phyloP scores from a whole-genome alignment of 2,329 filamentous ascomycete genomes.

The Hortaea werneckii region DNA sequence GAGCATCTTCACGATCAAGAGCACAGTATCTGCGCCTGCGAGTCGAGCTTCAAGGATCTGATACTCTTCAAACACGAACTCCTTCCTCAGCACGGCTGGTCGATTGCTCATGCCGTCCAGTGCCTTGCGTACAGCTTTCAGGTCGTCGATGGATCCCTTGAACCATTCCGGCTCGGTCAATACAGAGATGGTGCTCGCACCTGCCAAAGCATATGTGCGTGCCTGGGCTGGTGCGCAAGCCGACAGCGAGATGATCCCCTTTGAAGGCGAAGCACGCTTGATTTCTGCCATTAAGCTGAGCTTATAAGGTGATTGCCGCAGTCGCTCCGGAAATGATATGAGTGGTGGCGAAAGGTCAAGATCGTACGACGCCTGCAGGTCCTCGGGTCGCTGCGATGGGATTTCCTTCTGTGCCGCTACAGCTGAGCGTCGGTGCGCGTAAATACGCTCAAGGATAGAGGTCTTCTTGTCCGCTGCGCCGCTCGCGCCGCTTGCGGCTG shows the following conservation, averaged over 20 bases:
- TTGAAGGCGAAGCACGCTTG: conserved; percentile 91
- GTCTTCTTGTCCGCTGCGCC: conserved; percentile 50
- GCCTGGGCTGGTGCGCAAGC: conserved; percentile 86
- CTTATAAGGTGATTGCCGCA: conserved; percentile 74
- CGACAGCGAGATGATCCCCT: conserved; percentile 81
- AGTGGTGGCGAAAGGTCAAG: conserved; percentile 76
- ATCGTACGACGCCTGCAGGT: conserved; percentile 79
- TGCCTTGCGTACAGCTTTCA: conserved; percentile 76
- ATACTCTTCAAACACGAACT: conserved; percentile 97
- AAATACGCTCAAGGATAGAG: conserved; percentile 87
- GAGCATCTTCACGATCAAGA: conserved; percentile 98
- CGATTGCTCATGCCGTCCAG: conserved; percentile 86
- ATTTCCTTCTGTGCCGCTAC: conserved; percentile 75
- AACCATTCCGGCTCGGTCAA: conserved; percentile 98
- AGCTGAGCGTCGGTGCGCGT: conserved; percentile 63
- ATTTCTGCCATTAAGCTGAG: conserved; percentile 95
- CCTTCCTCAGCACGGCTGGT: conserved; percentile 85
- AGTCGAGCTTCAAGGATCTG: conserved; percentile 91
- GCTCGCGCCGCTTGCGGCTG: conserved; percentile 11
- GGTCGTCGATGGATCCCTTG: conserved; percentile 91
- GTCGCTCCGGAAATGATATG: conserved; percentile 66
- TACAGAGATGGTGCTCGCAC: conserved; percentile 96
- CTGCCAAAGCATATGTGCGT: conserved; percentile 80
- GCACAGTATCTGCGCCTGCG: conserved; percentile 85
- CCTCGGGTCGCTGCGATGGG: conserved; percentile 70